Percentiles rank a stretch among this genome's conserved stretches.
phyloP scores from a whole-genome alignment of 495 filamentous ascomycete genomes.

The Neurospora sp. region DNA sequence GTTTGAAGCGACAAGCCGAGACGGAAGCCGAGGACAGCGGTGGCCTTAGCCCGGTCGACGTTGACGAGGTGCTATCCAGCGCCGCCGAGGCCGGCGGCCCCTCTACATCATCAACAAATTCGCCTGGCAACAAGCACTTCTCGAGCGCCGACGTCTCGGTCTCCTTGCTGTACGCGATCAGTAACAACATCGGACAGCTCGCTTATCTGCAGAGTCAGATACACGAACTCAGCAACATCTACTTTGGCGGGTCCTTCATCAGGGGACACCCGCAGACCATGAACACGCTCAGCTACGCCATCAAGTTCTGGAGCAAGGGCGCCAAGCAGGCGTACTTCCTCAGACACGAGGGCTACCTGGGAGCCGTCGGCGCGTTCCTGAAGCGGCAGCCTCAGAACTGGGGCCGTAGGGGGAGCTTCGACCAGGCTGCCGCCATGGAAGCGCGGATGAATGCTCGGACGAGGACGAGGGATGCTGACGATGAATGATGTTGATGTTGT shows the following conservation, averaged over 20 bases:
- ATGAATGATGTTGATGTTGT: neutral
- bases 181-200: conserved; percentile 98
- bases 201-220: conserved; percentile 91
- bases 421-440: conserved; percentile 20
- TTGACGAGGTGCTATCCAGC: conserved; percentile 7
- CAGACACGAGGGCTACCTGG: conserved; percentile 91
- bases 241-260: conserved; percentile 96
- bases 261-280: conserved; percentile 94
- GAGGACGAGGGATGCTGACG: neutral
- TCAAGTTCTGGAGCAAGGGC: conserved; percentile 93
- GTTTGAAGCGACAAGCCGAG: conserved; percentile 67
- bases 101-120: conserved; percentile 8
- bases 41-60: conserved; percentile 45
- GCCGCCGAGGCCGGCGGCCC: conserved; percentile 5
- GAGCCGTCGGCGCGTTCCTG: conserved; percentile 91
- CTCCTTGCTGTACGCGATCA: conserved; percentile 66
- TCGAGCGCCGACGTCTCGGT: conserved; percentile 41
- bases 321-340: conserved; percentile 92
- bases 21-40: conserved; percentile 67
- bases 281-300: conserved; percentile 91
- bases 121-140: conserved; percentile 24
- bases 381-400: conserved; percentile 85
- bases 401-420: conserved; percentile 71
- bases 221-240: conserved; percentile 81
- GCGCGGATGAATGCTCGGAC: conserved; percentile 3